phyloP scores from a whole-genome alignment of 805 yeast genomes.

The Pichia cabralensis region DNA sequence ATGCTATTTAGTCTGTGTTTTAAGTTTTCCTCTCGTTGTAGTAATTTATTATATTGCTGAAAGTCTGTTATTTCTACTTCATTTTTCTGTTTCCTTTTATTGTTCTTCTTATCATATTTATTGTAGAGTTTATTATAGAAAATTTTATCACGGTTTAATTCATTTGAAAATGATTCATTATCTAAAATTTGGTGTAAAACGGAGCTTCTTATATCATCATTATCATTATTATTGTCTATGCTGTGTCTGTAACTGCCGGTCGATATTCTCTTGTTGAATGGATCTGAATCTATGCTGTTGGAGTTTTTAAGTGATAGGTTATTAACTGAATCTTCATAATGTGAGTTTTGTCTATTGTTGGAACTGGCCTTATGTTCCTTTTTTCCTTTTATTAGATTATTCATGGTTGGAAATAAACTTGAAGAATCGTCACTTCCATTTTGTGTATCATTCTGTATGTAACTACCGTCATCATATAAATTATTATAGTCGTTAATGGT shows the following conservation, averaged over 20 bases:
- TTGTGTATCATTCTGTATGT: background rate
- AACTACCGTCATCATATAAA: no score
- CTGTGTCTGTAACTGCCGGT: no score
- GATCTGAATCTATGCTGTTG: no score
- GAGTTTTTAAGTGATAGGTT: no score
- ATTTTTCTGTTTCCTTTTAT: background rate
- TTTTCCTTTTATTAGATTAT: no score
- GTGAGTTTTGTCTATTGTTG: no score
- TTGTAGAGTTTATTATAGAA: slow-evolving; percentile 20
- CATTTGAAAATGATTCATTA: slow-evolving; percentile 9
- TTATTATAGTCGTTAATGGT: background rate
- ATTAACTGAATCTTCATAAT: no score
- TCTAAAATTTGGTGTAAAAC: slow-evolving; percentile 17
- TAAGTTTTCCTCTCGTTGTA: slow-evolving; percentile 20
- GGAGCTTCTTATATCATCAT: slow-evolving; percentile 15
- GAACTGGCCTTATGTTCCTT: no score
- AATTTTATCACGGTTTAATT: slow-evolving; percentile 8
- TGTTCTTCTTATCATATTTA: slow-evolving; percentile 5
- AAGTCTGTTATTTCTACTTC: slow-evolving; percentile 19
- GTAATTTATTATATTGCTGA: slow-evolving; percentile 18
- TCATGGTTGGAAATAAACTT: no score
- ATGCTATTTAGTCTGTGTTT: slow-evolving; percentile 12
- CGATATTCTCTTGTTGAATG: no score
- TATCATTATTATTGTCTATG: background rate
- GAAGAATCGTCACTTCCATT: background rate